These are phyloP conservation scores for Pichiaceae sp. DNA, from an alignment of 1,139 yeast species.

Conservation along the genomic window DNA sequence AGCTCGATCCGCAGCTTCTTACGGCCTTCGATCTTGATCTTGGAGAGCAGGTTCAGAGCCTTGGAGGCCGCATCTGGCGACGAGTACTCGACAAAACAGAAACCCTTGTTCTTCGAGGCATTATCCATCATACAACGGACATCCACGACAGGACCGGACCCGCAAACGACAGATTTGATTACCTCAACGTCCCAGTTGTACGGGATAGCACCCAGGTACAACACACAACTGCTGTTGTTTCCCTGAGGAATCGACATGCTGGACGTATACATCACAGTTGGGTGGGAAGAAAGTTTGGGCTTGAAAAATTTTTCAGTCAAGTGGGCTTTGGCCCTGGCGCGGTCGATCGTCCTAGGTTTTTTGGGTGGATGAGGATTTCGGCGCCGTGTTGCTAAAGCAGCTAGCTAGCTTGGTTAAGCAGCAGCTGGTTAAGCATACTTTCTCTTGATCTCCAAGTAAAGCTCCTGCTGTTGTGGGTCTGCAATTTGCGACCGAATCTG, in stretches of 20 bases:
- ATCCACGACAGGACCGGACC: conserved; percentile 55
- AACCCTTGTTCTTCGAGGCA: conserved; percentile 58
- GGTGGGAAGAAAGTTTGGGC: neutral
- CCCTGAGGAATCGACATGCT: neutral
- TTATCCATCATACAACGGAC: conserved; percentile 56
- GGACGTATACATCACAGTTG: neutral
- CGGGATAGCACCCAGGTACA: conserved; percentile 57
- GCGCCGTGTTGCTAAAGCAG: neutral
- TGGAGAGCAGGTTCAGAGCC: conserved; percentile 36
- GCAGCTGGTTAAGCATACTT: conserved; percentile 6
- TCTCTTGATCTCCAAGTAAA: conserved; percentile 16
- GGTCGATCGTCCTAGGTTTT: neutral
- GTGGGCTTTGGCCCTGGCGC: no score
- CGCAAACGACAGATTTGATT: conserved; percentile 51
- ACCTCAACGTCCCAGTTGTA: conserved; percentile 56
- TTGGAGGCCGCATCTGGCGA: conserved; percentile 42
- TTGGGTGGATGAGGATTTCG: neutral
- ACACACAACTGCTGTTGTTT: conserved; percentile 25
- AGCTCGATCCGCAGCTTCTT: conserved; percentile 45
- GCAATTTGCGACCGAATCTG: conserved; percentile 36
- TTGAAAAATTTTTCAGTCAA: neutral
- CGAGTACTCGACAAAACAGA: conserved; percentile 52
- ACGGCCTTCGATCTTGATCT: conserved; percentile 35
- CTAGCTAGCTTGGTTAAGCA: neutral
- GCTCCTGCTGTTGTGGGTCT: conserved; percentile 12